A percentile compares a stretch with the other conserved stretches of the same genome.
Evolutionary conservation across 176 grass and related monocot species (phyloP).

Genomic region (Olyra latifolia): DNA sequence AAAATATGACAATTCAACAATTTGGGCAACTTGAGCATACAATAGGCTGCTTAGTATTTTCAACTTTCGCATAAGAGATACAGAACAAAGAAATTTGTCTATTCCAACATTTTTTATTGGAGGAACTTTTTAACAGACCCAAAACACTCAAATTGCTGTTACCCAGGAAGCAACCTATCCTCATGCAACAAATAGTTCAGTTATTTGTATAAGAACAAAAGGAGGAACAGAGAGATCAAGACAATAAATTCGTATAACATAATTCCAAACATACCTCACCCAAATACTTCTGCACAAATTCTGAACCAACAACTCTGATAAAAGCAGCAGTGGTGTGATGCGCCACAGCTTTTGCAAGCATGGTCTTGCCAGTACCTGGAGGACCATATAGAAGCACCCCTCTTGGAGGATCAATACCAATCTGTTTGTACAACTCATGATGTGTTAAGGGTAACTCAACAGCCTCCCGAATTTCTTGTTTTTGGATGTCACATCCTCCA

Average conservation of each 20-base stretch:
- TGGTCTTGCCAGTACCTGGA: conserved; percentile 91
- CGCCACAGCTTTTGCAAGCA: conserved; percentile 94
- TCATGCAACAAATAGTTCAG: not conserved
- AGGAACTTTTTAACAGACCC: not conserved
- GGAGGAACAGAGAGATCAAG: not conserved
- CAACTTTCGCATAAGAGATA: not conserved
- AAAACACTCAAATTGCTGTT: not conserved
- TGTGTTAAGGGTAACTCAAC: conserved; percentile 93
- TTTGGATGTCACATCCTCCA: conserved; percentile 97
- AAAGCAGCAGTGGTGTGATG: conserved; percentile 89
- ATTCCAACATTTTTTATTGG: not conserved
- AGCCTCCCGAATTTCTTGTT: conserved; percentile 95
- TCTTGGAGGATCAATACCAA: conserved; percentile 93
- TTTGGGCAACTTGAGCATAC: not conserved
- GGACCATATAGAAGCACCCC: conserved; percentile 91
- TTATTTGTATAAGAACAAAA: not conserved
- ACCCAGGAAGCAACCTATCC: not conserved
- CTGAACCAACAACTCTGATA: conserved; percentile 89
- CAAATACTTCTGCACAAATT: conserved; percentile 95
- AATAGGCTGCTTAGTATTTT: not conserved
- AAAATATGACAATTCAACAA: not conserved
- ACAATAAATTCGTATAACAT: not conserved
- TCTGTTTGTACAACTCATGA: conserved; percentile 93
- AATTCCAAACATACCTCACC: conserved; percentile 65
- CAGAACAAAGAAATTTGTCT: not conserved